phyloP scores from a whole-genome alignment of 257 asterid species.

The Nicotiana sylvestris region DNA sequence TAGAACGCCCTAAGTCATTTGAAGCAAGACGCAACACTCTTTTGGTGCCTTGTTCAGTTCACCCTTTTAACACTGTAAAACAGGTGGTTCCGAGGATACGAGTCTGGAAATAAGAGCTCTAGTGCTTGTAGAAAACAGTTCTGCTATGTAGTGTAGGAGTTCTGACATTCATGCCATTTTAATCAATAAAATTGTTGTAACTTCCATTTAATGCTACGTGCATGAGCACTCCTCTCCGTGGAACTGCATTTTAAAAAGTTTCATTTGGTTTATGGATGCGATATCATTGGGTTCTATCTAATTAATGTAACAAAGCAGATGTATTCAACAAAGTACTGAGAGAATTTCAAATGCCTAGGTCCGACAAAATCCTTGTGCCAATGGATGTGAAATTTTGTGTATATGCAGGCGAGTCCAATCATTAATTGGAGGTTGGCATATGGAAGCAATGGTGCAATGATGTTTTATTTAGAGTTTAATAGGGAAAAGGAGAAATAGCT shows the following conservation, averaged over 20 bases:
- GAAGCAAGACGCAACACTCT: neutral
- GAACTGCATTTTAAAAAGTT: neutral
- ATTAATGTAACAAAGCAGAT: neutral
- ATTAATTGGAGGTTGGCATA: no score
- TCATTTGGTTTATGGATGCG: neutral
- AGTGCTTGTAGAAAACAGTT: neutral
- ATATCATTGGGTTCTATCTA: neutral
- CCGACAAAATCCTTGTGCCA: no score
- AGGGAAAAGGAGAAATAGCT: no score
- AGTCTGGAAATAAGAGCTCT: slow-evolving; percentile 3
- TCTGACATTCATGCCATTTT: neutral
- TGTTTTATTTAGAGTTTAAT: no score
- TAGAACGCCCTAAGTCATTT: no score
- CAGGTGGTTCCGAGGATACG: neutral
- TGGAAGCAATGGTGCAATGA: no score
- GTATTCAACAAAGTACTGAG: no score
- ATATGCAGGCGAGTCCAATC: no score
- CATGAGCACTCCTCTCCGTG: neutral
- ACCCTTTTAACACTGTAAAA: neutral
- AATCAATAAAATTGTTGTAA: slow-evolving; percentile 1
- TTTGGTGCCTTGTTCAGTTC: neutral
- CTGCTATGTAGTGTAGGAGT: neutral
- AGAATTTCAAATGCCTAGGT: no score
- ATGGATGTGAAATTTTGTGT: no score
- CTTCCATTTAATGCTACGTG: neutral